Base-by-base conservation (phyloP, 192 early-diverging fungal genomes). In the Linnemannia exigua region DNA sequence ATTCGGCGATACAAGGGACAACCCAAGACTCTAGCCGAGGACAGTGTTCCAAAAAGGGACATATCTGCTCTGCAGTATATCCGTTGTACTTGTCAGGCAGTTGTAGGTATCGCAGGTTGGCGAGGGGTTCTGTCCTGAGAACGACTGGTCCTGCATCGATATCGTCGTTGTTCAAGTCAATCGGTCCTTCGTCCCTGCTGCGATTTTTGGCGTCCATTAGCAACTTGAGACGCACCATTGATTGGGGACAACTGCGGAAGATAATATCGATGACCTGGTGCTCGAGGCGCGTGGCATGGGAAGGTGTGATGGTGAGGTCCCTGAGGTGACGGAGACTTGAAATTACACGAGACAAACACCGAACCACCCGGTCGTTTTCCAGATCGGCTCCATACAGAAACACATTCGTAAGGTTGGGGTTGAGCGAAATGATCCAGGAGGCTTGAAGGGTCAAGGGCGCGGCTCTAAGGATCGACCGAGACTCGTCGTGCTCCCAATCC, bases 371-470 rank as follows among this genome's bases (percentile, higher is more conserved):
- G 9, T 22, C 54, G 25, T 61, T n/a, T 8, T n/a, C 54, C 25
- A 61, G 11, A 61, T 61, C 54, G 25, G 25, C 54, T 12, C 54
- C 54, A 61, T 61, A n/a, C 54, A 61, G 25, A 61, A 61, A 61
- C 5, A 61, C 11, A 9, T 7, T 61, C n/a, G 54, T 61, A n/a
- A 61, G 54, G 25, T 61, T 61, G 5, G 25, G 25, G 54, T 61
- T 61, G 54, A 61, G 54, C 7, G 54, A 61, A 22, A 61, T 61
- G n/a, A 61, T 61, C 25, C 54, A 61, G n/a, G n/a, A 61, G n/a
- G 25, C 0, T 61, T 61, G 54, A 61, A 61, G 54, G 8, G 54
- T 25, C n/a, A 61, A 20, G 7, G 54, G 25, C 0, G 54, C 25
- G 0, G 54, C 54, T 28, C n/a, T 61, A n/a, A 61, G 54, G 54